These are phyloP conservation scores for Hyphopichia buzzinii DNA, from an alignment of 1,139 yeast genomes.

Conservation along the genomic window DNA sequence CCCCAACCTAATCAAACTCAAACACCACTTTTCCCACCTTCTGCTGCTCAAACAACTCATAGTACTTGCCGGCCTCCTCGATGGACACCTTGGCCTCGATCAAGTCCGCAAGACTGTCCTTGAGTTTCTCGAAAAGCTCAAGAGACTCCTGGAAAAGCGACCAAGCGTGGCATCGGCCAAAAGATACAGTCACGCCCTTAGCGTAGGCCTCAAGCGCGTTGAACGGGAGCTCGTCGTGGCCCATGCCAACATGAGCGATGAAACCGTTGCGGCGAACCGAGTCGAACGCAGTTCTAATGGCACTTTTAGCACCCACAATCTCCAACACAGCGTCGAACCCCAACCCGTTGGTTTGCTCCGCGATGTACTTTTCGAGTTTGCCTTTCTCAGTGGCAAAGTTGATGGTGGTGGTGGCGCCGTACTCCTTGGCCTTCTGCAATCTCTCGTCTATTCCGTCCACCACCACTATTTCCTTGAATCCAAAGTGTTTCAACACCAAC, in stretches of 20 bases:
- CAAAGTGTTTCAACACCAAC: conserved; percentile 44
- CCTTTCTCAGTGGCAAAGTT: conserved; percentile 40
- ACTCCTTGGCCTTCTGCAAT: conserved; percentile 39
- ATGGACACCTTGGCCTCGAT: conserved; percentile 46
- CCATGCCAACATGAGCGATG: conserved; percentile 61
- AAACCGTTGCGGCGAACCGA: conserved; percentile 59
- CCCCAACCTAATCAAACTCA: no score
- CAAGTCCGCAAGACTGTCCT: conserved; percentile 44
- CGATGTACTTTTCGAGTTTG: conserved; percentile 21
- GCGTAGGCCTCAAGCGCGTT: conserved; percentile 57
- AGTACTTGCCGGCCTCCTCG: conserved; percentile 46
- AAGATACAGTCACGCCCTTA: conserved; percentile 56
- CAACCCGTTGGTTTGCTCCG: conserved; percentile 28
- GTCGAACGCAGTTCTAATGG: conserved; percentile 51
- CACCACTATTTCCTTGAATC: conserved; percentile 46
- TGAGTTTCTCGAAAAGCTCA: conserved; percentile 43
- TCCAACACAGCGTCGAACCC: conserved; percentile 61
- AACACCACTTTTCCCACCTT: conserved; percentile 58
- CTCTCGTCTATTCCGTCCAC: conserved; percentile 52
- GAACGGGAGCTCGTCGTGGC: conserved; percentile 58
- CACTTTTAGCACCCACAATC: conserved; percentile 54
- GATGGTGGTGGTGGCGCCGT: conserved; percentile 44
- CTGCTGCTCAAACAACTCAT: conserved; percentile 51
- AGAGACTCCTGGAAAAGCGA: conserved; percentile 55
- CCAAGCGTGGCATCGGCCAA: conserved; percentile 67